Base-by-base conservation (phyloP, 1,139 yeast genomes). In the Taphrina wiesneri region DNA sequence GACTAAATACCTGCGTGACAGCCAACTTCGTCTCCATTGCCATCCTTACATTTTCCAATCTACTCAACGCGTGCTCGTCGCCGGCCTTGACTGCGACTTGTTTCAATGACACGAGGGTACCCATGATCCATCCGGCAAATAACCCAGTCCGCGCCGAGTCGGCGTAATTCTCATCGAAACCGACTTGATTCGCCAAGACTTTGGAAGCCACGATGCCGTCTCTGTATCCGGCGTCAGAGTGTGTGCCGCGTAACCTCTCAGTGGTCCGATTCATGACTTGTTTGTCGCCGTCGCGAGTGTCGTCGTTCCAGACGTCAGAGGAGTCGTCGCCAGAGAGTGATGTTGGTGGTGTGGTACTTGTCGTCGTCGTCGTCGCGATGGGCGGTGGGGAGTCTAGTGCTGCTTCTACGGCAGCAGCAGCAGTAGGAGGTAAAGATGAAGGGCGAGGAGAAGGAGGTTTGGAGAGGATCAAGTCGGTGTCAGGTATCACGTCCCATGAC, bases 121-220 rank as follows among this genome's bases (percentile, higher is more conserved):
- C 64, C 9, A 26, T 3, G 46, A 51, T 46, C 64, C 64, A 60
- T 6, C 64, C 64, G 26, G 57, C 51, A 23, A 15, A 28, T 6
- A 60, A n/a, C 17, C 64, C 64, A 7, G 30, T 21, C 15, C 7
- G 9, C 11, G 51, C 19, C 3, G 64, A 51, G 17, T 28, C n/a
- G 5, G 11, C 23, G 43, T 51, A 60, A 28, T 60, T 60, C 57
- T 60, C 64, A n/a, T 60, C 64, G 30, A 60, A 60, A 2, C 64
- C 64, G 41, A 51, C 25, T 28, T 60, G 64, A 25, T 36, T 60
- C 43, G 57, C 32, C 5, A 7, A 41, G 19, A 60, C 3, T 30
- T 60, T 60, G 41, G 64, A 49, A 3, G 43, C 28, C 19, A 36
- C 25, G 46, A 60, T 60, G 49, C 64, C 64, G 46, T 60, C 64